Conservation (phyloP, 495 filamentous ascomycete genomes). For the Venustampulla echinocandica region DNA sequence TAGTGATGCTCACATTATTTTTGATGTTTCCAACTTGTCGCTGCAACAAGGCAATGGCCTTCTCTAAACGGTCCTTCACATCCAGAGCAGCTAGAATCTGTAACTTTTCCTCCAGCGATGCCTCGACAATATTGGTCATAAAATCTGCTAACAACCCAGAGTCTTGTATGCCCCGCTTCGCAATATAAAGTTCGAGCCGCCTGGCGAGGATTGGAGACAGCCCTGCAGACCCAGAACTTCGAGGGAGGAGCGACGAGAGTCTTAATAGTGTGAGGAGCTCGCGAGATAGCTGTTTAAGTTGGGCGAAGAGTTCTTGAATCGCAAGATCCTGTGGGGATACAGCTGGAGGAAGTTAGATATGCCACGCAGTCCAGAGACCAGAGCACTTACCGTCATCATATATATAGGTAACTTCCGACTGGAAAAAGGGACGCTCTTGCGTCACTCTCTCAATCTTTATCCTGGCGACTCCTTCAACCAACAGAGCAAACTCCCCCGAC, state of each 20-base stretch:
- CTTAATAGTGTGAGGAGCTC: slow-evolving; percentile 75
- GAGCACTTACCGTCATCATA: slow-evolving; percentile 47
- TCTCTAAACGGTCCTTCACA: slow-evolving; percentile 66
- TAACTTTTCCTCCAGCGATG: slow-evolving; percentile 80
- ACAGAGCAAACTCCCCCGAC: slow-evolving; percentile 66
- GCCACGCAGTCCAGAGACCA: background rate
- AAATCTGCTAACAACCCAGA: slow-evolving; percentile 91
- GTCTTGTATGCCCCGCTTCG: slow-evolving; percentile 62
- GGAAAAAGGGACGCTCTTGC: slow-evolving; percentile 76
- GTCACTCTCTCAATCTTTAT: slow-evolving; percentile 66
- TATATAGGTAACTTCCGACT: slow-evolving; percentile 56
- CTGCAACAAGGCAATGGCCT: slow-evolving; percentile 70
- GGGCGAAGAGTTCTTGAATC: slow-evolving; percentile 60
- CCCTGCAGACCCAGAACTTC: slow-evolving; percentile 42
- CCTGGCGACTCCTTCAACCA: slow-evolving; percentile 77
- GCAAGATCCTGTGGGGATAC: slow-evolving; percentile 41
- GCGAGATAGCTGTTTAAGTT: slow-evolving; percentile 70
- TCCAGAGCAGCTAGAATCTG: slow-evolving; percentile 69
- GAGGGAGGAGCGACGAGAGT: slow-evolving; percentile 67
- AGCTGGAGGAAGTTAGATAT: slow-evolving; percentile 22
- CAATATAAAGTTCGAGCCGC: slow-evolving; percentile 77
- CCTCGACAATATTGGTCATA: slow-evolving; percentile 83
- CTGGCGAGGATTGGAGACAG: slow-evolving; percentile 77
- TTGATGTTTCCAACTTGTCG: slow-evolving; percentile 74
- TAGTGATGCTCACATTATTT: slow-evolving; percentile 68